phyloP scores from a whole-genome alignment of 257 asterid genomes.

The Solanum stenotomum region DNA sequence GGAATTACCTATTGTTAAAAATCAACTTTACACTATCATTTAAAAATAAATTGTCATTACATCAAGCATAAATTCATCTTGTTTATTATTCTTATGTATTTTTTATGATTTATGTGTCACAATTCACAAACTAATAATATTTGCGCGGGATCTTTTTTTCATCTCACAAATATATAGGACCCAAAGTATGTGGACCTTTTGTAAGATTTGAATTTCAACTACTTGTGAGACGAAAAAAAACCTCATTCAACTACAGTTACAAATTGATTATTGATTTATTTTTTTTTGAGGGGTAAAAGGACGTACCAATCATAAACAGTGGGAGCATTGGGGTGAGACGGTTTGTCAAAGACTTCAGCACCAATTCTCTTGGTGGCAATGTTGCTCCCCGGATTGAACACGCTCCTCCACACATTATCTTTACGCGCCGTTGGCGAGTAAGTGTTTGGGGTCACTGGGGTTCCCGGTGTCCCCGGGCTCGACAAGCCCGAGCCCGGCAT shows the following conservation, averaged over 20 bases:
- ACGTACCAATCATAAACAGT: conserved; percentile 86
- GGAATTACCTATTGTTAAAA: not conserved
- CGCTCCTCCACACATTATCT: conserved; percentile 96
- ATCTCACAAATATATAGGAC: not conserved
- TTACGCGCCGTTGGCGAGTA: conserved; percentile 38
- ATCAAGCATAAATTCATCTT: not conserved
- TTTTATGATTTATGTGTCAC: not conserved
- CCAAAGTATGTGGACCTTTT: not conserved
- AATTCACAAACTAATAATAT: not conserved
- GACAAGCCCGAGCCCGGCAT: conserved; percentile 24
- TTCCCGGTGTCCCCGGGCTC: conserved; percentile 24
- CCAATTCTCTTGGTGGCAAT: conserved; percentile 66
- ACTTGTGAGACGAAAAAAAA: not conserved
- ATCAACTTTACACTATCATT: not conserved
- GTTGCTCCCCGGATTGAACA: conserved; percentile 93
- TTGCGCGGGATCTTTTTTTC: accelerated
- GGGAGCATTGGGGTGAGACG: conserved; percentile 71
- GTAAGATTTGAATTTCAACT: not conserved
- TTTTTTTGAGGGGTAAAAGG: not conserved
- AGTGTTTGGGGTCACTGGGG: conserved; percentile 50
- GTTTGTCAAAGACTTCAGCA: conserved; percentile 66
- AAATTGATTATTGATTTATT: too few species aligned
- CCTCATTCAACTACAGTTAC: not conserved
- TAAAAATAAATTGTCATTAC: not conserved
- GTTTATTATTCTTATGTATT: not conserved